Conservation (phyloP, 352 stramenopile genomes). For the Globisporangium splendens region DNA sequence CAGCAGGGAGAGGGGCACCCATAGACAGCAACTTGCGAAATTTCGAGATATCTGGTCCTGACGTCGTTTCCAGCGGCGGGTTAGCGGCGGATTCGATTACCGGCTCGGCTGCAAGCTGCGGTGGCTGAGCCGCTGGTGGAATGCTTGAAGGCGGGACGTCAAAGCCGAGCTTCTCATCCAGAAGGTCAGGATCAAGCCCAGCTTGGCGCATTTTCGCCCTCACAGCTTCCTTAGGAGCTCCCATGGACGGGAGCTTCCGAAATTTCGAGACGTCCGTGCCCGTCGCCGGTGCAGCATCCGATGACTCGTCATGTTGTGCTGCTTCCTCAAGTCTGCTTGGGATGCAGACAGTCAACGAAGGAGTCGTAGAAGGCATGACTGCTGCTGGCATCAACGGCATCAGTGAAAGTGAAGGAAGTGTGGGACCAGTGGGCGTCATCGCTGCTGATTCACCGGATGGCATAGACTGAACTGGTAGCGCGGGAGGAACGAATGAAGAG, state of each 20-base stretch:
- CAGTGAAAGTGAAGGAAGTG: constrained; percentile 20
- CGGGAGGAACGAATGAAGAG: constrained; percentile 30
- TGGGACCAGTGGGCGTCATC: too few species aligned
- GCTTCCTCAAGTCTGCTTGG: constrained; percentile 14
- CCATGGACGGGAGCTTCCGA: constrained; percentile 91
- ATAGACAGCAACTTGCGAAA: constrained; percentile 67
- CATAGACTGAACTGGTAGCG: constrained; percentile 10
- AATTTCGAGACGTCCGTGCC: constrained; percentile 66
- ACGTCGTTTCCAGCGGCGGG: background rate
- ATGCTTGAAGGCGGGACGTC: constrained; percentile 61
- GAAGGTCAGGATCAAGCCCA: constrained; percentile 48
- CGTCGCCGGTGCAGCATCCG: constrained; percentile 1
- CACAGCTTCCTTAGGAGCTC: constrained; percentile 66
- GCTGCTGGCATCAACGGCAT: constrained; percentile 13
- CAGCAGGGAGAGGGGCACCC: constrained; percentile 47
- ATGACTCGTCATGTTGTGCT: background rate
- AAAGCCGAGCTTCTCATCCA: constrained; percentile 42
- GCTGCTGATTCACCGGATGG: background rate
- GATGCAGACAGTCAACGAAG: constrained; percentile 9
- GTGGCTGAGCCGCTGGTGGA: constrained; percentile 6
- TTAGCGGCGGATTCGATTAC: background rate
- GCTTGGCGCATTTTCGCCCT: constrained; percentile 68
- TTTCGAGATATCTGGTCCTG: constrained; percentile 31
- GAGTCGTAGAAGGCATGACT: background rate
- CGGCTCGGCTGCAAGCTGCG: background rate